Evolutionary conservation across 2,329 filamentous ascomycete genomes (phyloP).

Genomic region (Verticillium klebahnii): DNA sequence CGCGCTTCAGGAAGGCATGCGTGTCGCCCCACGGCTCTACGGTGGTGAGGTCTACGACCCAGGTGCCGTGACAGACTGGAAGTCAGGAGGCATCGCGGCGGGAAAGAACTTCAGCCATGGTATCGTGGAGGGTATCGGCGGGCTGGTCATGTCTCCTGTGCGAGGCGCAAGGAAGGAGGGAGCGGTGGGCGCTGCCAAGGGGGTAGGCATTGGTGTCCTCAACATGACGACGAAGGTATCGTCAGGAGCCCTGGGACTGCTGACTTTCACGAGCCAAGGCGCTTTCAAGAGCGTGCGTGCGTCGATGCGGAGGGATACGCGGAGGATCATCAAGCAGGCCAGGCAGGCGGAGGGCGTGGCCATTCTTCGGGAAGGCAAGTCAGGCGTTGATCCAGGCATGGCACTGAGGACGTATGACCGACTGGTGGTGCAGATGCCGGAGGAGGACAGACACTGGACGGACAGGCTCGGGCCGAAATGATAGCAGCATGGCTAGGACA

Average conservation of each 20-base stretch:
- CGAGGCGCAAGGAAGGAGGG: conserved; percentile 34
- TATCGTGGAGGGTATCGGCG: conserved; percentile 37
- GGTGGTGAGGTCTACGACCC: conserved; percentile 28
- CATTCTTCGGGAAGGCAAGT: background rate
- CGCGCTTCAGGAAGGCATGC: conserved; percentile 46
- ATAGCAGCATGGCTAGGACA: background rate
- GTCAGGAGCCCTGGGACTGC: conserved; percentile 16
- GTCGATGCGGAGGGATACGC: conserved; percentile 8
- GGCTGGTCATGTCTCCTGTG: conserved; percentile 36
- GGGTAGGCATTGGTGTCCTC: conserved; percentile 36
- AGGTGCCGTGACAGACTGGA: conserved; percentile 38
- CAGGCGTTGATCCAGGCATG: background rate
- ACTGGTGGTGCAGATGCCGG: background rate
- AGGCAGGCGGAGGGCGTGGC: background rate
- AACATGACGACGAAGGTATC: conserved; percentile 14
- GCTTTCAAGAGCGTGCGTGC: conserved; percentile 13
- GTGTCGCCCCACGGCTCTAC: conserved; percentile 48
- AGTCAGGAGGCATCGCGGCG: conserved; percentile 36
- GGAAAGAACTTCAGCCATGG: conserved; percentile 39
- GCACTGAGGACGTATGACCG: background rate
- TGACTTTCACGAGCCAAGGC: conserved; percentile 15
- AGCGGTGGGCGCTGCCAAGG: conserved; percentile 32
- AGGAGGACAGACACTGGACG: background rate
- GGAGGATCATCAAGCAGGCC: conserved; percentile 2
- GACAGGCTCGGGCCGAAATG: background rate